Evolutionary conservation across 176 grass and related monocot genomes (phyloP), one percentile per base, ranked within the genome.

Genomic region (Oryza longistaminata): DNA sequence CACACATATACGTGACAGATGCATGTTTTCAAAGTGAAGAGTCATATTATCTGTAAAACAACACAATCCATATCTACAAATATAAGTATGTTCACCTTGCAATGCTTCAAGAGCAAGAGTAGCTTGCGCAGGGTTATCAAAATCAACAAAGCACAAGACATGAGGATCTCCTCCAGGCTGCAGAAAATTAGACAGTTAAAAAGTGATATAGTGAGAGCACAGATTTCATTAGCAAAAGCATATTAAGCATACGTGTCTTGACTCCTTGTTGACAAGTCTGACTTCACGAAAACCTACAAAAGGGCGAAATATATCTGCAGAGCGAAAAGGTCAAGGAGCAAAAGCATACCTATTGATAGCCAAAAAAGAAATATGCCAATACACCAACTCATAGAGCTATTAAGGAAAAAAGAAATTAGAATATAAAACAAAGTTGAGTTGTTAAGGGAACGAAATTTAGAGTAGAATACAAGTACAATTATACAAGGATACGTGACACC

Each of bases 281-380:
- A 99, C 97, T 87, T 99, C 97, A 81, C 84, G 93, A n/a, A 96
- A 99, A 76, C 97, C 97, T 78, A 99, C 97, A 92, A 99, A 99
- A 82, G 97, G 97, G 79, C 97, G 97, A 66, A 99, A 99, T 83
- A 99, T 96, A 79, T 99, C 97, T 99, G 75, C 72, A 70, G 81
- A 83, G 65, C 4, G 27, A 64, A 77, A 79, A 49, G 31, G 83
- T 88, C 76, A 90, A 82, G 94, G 91, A 87, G 31, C 73, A 83
- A 76, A 87, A 60, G 71, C 31, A 62, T 24, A 27, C 10, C 25
- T 3, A 11, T 43, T 40, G 12, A 71, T 43, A 43, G 3, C 21
- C 9, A n/a, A 24, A 62, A n/a, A n/a, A 24, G 9, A 11, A 62
- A 24, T 62, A 62, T 24, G 53, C 53, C 11, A 7, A 11, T 62